Evolutionary conservation across 202 grass and related monocot species (phyloP).

Genomic region (Carex sylvatica): DNA sequence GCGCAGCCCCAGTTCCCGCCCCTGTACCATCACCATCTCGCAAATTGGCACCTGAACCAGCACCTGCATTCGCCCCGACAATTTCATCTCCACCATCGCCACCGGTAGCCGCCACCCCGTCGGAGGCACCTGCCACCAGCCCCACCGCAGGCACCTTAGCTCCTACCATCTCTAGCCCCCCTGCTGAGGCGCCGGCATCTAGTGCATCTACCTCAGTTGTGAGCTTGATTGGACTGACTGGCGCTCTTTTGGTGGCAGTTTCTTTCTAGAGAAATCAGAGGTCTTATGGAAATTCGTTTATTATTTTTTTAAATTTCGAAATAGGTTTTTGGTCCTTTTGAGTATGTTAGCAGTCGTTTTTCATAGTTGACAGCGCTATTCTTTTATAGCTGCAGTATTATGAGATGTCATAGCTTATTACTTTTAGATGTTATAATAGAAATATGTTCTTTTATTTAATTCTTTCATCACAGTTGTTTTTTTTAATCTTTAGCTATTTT

Average conservation of each 20-base stretch:
- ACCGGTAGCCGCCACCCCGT: not conserved
- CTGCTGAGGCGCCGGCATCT: not conserved
- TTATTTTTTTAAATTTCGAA: not conserved
- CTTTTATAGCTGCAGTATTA: slow-evolving; percentile 16
- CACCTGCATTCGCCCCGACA: not conserved
- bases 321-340: not conserved
- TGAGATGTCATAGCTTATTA: not conserved
- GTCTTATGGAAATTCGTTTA: slow-evolving; percentile 15
- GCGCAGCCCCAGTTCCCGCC: not conserved
- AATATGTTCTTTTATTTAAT: not conserved
- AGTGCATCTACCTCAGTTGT: not conserved
- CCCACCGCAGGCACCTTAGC: not conserved
- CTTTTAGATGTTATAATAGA: slow-evolving; percentile 5
- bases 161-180: not conserved
- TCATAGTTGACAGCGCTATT: slow-evolving; percentile 10
- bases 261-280: slow-evolving; percentile 5
- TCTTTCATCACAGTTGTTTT: not conserved
- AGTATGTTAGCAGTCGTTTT: not conserved
- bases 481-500: not conserved
- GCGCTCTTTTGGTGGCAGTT: slow-evolving; percentile 8
- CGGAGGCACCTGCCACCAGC: not conserved
- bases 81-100: slow-evolving; percentile 11
- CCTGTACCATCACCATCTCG: slow-evolving; percentile 1
- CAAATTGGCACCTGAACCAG: not conserved
- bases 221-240: slow-evolving; percentile 22